Evolutionary conservation across 805 yeast species (phyloP), one percentile per base, ranked within the genome.

Genomic region (Candida schatavii): DNA sequence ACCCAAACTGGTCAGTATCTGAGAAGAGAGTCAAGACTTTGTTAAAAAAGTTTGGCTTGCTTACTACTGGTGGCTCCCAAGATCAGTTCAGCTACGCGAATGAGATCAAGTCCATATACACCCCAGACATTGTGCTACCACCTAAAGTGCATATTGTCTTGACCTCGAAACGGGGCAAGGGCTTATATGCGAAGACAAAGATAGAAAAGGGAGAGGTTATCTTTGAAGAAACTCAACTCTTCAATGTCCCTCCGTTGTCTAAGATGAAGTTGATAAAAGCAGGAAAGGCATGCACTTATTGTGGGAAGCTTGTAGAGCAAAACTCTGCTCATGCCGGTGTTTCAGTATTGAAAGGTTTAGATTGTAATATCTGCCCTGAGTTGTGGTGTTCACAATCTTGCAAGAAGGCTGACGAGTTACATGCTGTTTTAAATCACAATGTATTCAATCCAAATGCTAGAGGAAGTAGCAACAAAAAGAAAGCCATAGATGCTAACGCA

Each of bases 311-410:
- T 2, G 61, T 81, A 29, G 64, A 59, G 29, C 51, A 60, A 9
- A 47, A 57, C 17, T 40, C 60, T 1, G 47, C 55, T 2, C 54
- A 57, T 15, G 50, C 59, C 43, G 61, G 66, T 2, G 46, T 53
- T 3, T 49, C 63, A 3, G 52, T 69, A 6, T 56, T 73, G 37
- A 63, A 59, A 32, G 81, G 84, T n/a, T 64, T 82, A 37, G 84
- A 81, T 48, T 87, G 95, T 62, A 67, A 72, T 39, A 70, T 72
- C 13, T 85, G 91, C 50, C 59, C 72, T 5, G 84, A 80, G 39
- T 65, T 80, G 37, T 87, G 93, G 91, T 87, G 95, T 59, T 73
- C 81, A 5, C 67, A 62, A 37, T 59, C 56, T 7, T 87, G 96
- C 65, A 80, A 81, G 52, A 74, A 71, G 43, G 47, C 48, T 17